These are phyloP conservation scores for Amanita exitialis DNA, from an alignment of 768 basidiomycete genomes.

Conservation along the genomic window DNA sequence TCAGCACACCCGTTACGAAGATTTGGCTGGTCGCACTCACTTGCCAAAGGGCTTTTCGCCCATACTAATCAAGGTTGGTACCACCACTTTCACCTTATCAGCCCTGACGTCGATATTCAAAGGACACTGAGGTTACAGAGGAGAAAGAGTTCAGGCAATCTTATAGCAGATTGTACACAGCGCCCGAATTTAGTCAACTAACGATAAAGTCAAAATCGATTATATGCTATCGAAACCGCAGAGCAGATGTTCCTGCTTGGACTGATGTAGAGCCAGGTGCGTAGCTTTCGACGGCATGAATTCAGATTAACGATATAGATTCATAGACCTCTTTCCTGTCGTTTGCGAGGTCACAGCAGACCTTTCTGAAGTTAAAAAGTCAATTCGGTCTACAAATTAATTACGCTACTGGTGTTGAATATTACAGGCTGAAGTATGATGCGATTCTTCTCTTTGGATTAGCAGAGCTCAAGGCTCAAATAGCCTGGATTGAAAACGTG, in stretches of 20 bases:
- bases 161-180: constrained; percentile 3
- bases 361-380: constrained; percentile 8
- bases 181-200: constrained; percentile 5
- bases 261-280: constrained; percentile 14
- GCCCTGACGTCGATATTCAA: neutral
- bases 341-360: constrained; percentile 16
- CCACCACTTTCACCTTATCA: neutral
- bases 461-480: constrained; percentile 36
- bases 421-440: constrained; percentile 21
- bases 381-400: neutral
- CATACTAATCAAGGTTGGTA: constrained; percentile 7
- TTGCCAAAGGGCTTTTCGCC: constrained; percentile 8
- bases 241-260: constrained; percentile 11
- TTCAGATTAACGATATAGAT: neutral
- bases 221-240: constrained; percentile 14
- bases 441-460: constrained; percentile 32
- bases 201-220: constrained; percentile 2
- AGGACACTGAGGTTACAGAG: constrained; percentile 17
- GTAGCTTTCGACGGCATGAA: neutral
- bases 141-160: constrained; percentile 13
- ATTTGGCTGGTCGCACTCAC: constrained; percentile 13
- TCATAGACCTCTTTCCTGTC: constrained; percentile 11
- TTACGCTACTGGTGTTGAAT: constrained; percentile 7
- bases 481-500: constrained; percentile 33
- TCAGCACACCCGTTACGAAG: neutral